Evolutionary conservation across 1,284 basidiomycete genomes (phyloP).

Genomic region (Nidula niveotomentosa): DNA sequence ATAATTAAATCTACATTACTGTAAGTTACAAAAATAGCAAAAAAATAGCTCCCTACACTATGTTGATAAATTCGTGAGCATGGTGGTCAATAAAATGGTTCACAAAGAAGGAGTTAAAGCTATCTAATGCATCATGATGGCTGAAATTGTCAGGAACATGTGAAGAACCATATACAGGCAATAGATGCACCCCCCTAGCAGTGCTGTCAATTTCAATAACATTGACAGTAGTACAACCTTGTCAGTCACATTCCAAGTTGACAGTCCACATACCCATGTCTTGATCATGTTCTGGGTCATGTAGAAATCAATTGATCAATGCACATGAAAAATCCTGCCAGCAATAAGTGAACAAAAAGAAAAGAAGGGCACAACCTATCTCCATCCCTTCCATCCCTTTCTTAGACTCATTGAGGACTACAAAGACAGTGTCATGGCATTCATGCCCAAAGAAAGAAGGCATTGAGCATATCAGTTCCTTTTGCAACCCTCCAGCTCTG

Average conservation of each 20-base stretch:
- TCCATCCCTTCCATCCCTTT: constrained; percentile 12
- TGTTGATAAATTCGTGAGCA: constrained; percentile 16
- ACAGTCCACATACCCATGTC: constrained; percentile 21
- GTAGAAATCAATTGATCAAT: constrained; percentile 16
- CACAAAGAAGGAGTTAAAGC: constrained; percentile 21
- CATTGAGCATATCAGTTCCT: constrained; percentile 19
- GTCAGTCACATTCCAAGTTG: constrained; percentile 6
- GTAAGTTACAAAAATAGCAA: constrained; percentile 2
- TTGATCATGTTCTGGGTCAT: constrained; percentile 5
- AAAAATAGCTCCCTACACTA: background rate
- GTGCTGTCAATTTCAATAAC: constrained; percentile 21
- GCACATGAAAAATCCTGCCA: constrained; percentile 13
- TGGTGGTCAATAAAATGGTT: constrained; percentile 29
- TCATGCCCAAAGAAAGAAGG: constrained; percentile 12
- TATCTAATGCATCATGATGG: constrained; percentile 15
- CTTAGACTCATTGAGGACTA: constrained; percentile 10
- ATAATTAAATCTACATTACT: background rate
- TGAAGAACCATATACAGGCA: constrained; percentile 18
- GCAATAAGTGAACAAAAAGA: constrained; percentile 20
- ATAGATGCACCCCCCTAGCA: constrained; percentile 19
- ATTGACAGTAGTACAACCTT: constrained; percentile 3
- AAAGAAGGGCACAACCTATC: constrained; percentile 12
- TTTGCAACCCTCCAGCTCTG: constrained; percentile 16
- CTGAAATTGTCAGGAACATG: constrained; percentile 15
- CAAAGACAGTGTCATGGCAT: constrained; percentile 18